phyloP scores from a whole-genome alignment of 306 rosid species.

The Lagenaria siceraria region DNA sequence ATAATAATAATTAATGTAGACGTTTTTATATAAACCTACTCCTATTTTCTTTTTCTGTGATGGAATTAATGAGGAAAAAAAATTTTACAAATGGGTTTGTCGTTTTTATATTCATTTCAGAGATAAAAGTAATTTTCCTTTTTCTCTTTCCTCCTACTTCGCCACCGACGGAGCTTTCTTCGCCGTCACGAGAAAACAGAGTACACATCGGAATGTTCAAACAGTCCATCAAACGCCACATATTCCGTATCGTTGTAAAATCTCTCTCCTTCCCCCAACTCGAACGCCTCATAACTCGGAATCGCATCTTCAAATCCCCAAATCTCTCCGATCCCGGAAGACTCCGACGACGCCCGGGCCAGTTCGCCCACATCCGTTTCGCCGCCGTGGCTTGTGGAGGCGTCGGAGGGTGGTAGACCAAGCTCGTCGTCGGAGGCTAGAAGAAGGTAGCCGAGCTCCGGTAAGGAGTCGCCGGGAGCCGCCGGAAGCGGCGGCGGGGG shows the following conservation, averaged over 20 bases:
- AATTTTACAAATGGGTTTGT: not conserved
- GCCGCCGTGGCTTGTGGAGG: conserved; percentile 7
- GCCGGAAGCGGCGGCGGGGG: conserved; percentile 13
- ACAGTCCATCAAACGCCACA: conserved; percentile 56
- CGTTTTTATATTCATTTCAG: not conserved
- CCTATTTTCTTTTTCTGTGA: not conserved
- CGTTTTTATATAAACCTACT: not conserved
- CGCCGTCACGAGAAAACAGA: conserved; percentile 58
- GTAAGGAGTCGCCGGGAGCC: conserved; percentile 49
- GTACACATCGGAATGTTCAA: conserved; percentile 50
- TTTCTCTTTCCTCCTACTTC: conserved; percentile 1
- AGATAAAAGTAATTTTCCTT: not conserved
- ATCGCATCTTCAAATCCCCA: conserved; percentile 60
- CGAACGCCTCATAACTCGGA: conserved; percentile 54
- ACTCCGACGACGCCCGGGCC: conserved; percentile 31
- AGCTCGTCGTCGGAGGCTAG: conserved; percentile 84
- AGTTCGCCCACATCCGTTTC: conserved; percentile 29
- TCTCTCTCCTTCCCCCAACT: conserved; percentile 24
- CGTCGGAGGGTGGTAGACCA: conserved; percentile 57
- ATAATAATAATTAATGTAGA: not conserved
- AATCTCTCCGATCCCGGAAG: conserved; percentile 51
- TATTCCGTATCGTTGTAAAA: conserved; percentile 19
- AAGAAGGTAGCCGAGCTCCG: conserved; percentile 59
- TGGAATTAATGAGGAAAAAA: not conserved
- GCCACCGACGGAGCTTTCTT: conserved; percentile 43